phyloP scores from a whole-genome alignment of 2,329 filamentous ascomycete species.

The Zelopaecilomyces penicillatus region DNA sequence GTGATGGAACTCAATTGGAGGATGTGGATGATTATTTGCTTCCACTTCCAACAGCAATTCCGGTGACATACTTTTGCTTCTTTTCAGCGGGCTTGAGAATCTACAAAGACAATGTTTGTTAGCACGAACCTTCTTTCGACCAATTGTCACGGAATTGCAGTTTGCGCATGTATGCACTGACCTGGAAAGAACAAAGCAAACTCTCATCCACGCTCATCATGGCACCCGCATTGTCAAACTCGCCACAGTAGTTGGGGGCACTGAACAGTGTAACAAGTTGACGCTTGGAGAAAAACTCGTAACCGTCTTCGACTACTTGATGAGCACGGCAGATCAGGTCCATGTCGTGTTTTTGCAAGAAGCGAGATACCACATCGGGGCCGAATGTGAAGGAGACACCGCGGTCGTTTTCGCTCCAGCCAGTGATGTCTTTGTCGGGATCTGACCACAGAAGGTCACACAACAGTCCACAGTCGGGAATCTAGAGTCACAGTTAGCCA shows the following conservation, averaged over 20 bases:
- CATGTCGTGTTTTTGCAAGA: slow-evolving; percentile 99
- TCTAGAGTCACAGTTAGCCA: slow-evolving; percentile 46
- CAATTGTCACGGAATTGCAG: neutral
- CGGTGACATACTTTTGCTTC: slow-evolving; percentile 99
- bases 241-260: slow-evolving; percentile 97
- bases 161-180: slow-evolving; percentile 29
- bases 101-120: slow-evolving; percentile 33
- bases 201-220: slow-evolving; percentile 99
- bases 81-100: slow-evolving; percentile 99
- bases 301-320: slow-evolving; percentile 97
- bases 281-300: slow-evolving; percentile 99
- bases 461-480: slow-evolving; percentile 92
- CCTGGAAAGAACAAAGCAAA: slow-evolving; percentile 97
- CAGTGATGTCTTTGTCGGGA: slow-evolving; percentile 97
- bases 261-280: slow-evolving; percentile 97
- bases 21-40: slow-evolving; percentile 10
- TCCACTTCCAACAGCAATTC: slow-evolving; percentile 52
- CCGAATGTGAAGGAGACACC: slow-evolving; percentile 99
- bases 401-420: slow-evolving; percentile 98
- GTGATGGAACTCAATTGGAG: too few species aligned
- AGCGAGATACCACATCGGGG: slow-evolving; percentile 91
- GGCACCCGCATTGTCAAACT: slow-evolving; percentile 97
- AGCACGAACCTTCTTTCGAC: neutral
- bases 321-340: slow-evolving; percentile 97
- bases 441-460: slow-evolving; percentile 98